Evolutionary conservation across 2,329 filamentous ascomycete genomes (phyloP), one percentile per base, ranked within the genome.

Genomic region (Clarireedia sp.): DNA sequence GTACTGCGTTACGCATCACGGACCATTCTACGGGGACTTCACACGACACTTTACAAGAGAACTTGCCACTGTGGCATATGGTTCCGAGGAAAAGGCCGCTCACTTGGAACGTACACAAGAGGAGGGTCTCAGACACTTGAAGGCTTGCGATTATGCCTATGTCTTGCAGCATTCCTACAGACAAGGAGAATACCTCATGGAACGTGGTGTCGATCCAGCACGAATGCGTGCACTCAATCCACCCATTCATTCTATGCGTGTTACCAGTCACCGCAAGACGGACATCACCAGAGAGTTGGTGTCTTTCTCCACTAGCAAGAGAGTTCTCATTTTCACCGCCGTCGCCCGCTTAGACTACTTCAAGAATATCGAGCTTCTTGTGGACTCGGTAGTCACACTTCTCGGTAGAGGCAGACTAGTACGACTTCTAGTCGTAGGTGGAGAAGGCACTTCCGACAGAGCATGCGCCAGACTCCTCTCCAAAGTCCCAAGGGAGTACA

Each of bases 301-400:
- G 9, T 50, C 46, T 24, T 55, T 55, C 7, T 55, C 52, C 17
- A 50, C 46, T 5, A 55, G 38, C n/a, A 43, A 43, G 36, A 55
- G 52, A 19, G 36, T 50, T 17, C 49, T 59, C 7, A 50, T 59
- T 9, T 59, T 59, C n/a, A 59, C 57, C 4, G 55, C 57, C 19
- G 57, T 59, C n/a, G 57, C 57, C 29, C 55, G 57, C 19, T 38
- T 59, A 19, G 57, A 59, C 38, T 57, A 54, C n/a, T 59, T 59
- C 43, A 59, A 59, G 24, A 59, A 59, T 23, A 36, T 57, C 24
- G 57, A 59, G 29, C 38, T 59, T 26, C 37, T 59, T 24, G 26
- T 59, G 19, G 55, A 59, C 46, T 48, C 57, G 5, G 52, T 48
- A 12, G 45, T 57, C 23, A 48, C 47, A 47, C 57, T 59, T 24